These are phyloP conservation scores for Millerozyma acaciae DNA, from an alignment of 805 yeast species.

Conservation along the genomic window DNA sequence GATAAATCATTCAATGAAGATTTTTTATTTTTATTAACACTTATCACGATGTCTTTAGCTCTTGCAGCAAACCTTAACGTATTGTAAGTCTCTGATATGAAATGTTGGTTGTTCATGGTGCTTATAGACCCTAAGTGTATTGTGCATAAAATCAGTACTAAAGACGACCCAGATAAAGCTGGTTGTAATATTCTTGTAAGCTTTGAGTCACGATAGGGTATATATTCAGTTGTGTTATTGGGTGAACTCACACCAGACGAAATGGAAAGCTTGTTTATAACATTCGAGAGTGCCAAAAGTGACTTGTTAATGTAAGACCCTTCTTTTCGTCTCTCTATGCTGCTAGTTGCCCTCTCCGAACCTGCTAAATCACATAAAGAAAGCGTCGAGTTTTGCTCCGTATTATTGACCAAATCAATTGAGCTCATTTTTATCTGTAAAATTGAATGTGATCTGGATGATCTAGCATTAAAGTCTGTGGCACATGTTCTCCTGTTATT, in stretches of 20 bases:
- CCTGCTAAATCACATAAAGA: constrained; percentile 96
- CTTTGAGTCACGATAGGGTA: constrained; percentile 92
- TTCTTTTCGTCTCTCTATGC: constrained; percentile 81
- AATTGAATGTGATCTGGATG: constrained; percentile 90
- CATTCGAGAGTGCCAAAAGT: constrained; percentile 83
- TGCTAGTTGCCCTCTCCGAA: constrained; percentile 78
- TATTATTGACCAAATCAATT: constrained; percentile 37
- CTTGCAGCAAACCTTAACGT: constrained; percentile 90
- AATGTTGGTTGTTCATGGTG: constrained; percentile 28
- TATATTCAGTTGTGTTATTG: constrained; percentile 48
- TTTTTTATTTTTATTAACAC: constrained; percentile 52
- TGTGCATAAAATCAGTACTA: constrained; percentile 84
- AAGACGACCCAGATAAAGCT: constrained; percentile 80
- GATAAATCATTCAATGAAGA: constrained; percentile 39
- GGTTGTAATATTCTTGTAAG: constrained; percentile 88
- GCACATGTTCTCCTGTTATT: constrained; percentile 73
- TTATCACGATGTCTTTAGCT: constrained; percentile 79
- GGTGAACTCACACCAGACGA: constrained; percentile 19
- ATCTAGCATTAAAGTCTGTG: constrained; percentile 83
- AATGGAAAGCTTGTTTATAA: constrained; percentile 72
- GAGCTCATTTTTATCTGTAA: constrained; percentile 60
- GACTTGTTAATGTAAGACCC: constrained; percentile 93
- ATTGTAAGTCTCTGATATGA: constrained; percentile 75
- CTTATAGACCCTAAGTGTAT: constrained; percentile 55
- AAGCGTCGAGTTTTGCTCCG: constrained; percentile 52